These are phyloP conservation scores for Metschnikowia baotianmanensis DNA, from an alignment of 805 yeast genomes.

Conservation along the genomic window DNA sequence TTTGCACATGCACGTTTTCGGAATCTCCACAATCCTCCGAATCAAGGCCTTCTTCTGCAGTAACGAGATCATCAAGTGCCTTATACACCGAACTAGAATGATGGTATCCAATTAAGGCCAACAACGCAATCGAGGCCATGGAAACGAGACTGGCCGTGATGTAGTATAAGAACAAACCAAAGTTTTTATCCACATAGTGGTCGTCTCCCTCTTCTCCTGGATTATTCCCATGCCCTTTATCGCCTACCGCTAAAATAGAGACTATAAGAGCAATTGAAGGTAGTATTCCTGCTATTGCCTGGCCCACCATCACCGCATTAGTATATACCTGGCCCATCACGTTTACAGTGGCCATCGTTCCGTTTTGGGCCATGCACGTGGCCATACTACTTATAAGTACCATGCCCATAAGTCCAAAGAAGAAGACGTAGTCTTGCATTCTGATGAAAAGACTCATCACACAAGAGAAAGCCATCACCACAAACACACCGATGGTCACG, in stretches of 20 bases:
- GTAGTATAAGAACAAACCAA: constrained; percentile 45
- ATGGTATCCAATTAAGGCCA: constrained; percentile 33
- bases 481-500: constrained; percentile 57
- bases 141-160: constrained; percentile 51
- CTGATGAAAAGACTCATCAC: constrained; percentile 32
- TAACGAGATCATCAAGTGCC: constrained; percentile 15
- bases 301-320: constrained; percentile 92
- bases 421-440: constrained; percentile 44
- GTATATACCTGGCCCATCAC: constrained; percentile 73
- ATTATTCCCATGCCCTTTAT: constrained; percentile 17
- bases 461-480: constrained; percentile 54
- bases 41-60: constrained; percentile 13
- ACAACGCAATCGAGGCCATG: constrained; percentile 38
- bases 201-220: constrained; percentile 17
- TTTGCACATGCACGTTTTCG: constrained; percentile 21
- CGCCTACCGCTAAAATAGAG: constrained; percentile 47
- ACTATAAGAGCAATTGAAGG: constrained; percentile 72
- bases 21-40: constrained; percentile 11
- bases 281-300: constrained; percentile 89
- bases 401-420: constrained; percentile 54
- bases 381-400: constrained; percentile 70
- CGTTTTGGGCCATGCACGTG: constrained; percentile 83
- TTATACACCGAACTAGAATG: constrained; percentile 23
- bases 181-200: constrained; percentile 34
- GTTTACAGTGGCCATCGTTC: constrained; percentile 83